Conservation (phyloP, 2,329 filamentous ascomycete species). For the Chaetomium sp. region DNA sequence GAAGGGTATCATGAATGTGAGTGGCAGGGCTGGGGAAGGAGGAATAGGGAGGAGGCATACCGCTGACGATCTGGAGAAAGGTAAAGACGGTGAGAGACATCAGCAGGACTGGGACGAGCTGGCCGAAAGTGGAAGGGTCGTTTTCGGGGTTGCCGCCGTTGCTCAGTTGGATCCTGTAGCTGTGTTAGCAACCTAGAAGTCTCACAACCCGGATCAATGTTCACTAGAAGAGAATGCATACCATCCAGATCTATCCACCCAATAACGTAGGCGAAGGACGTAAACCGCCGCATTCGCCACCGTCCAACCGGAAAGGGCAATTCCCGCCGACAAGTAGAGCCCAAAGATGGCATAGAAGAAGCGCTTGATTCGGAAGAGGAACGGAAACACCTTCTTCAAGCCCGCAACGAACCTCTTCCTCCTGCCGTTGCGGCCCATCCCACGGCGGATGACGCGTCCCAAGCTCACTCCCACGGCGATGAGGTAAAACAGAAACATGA, state of each 20-base stretch:
- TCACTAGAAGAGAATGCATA: neutral
- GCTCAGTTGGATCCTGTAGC: slow-evolving; percentile 21
- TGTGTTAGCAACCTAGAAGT: too few species aligned
- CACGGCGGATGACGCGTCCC: slow-evolving; percentile 26
- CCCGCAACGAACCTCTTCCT: slow-evolving; percentile 22
- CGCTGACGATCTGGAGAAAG: slow-evolving; percentile 37
- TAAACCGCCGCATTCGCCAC: slow-evolving; percentile 33
- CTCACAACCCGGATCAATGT: too few species aligned
- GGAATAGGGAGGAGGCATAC: slow-evolving; percentile 10
- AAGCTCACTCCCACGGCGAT: slow-evolving; percentile 28
- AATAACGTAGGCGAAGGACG: slow-evolving; percentile 37
- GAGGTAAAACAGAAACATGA: slow-evolving; percentile 32
- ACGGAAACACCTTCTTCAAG: slow-evolving; percentile 13
- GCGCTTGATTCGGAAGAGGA: slow-evolving; percentile 18
- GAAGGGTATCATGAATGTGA: neutral
- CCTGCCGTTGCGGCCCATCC: slow-evolving; percentile 17
- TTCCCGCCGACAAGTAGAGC: slow-evolving; percentile 31
- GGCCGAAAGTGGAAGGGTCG: slow-evolving; percentile 41
- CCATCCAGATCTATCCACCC: slow-evolving; percentile 37
- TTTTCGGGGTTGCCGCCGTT: slow-evolving; percentile 38
- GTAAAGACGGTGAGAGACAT: slow-evolving; percentile 41
- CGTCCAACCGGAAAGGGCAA: slow-evolving; percentile 34
- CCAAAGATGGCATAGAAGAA: slow-evolving; percentile 27
- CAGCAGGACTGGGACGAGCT: slow-evolving; percentile 39
- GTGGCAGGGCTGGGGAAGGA: neutral